phyloP scores from a whole-genome alignment of 306 rosid species.

The Vigna hirtella region DNA sequence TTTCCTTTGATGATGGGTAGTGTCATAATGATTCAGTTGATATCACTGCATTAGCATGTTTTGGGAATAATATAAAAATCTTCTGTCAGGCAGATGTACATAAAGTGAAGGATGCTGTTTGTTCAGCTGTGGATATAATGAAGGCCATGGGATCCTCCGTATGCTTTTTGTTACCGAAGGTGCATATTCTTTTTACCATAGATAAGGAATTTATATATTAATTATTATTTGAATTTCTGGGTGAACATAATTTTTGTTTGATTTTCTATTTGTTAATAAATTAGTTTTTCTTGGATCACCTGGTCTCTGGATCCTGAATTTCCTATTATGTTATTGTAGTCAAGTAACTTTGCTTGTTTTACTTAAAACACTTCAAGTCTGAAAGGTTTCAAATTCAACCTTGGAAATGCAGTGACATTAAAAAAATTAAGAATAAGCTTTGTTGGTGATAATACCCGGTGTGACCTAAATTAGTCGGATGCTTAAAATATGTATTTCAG shows the following conservation, averaged over 20 bases:
- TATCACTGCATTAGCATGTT: not conserved
- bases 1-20: constrained; percentile 3
- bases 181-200: constrained; percentile 4
- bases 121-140: constrained; percentile 29
- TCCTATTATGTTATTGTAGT: not conserved
- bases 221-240: not conserved
- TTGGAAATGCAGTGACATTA: not conserved
- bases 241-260: not conserved
- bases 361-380: not conserved
- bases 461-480: not conserved
- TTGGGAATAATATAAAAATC: not conserved
- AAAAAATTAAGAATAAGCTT: not conserved
- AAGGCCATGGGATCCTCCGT: constrained; percentile 15
- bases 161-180: constrained; percentile 3
- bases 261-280: not conserved
- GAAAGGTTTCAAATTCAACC: not conserved
- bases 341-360: not conserved
- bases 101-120: constrained; percentile 9
- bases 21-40: not conserved
- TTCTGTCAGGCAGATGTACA: not conserved
- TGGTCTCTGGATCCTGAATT: not conserved
- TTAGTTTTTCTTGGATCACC: not conserved
- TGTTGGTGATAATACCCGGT: not conserved
- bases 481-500: not conserved
- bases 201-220: not conserved